Conservation (phyloP, 108 stramenopile species). For the Epithemia pelagica region DNA sequence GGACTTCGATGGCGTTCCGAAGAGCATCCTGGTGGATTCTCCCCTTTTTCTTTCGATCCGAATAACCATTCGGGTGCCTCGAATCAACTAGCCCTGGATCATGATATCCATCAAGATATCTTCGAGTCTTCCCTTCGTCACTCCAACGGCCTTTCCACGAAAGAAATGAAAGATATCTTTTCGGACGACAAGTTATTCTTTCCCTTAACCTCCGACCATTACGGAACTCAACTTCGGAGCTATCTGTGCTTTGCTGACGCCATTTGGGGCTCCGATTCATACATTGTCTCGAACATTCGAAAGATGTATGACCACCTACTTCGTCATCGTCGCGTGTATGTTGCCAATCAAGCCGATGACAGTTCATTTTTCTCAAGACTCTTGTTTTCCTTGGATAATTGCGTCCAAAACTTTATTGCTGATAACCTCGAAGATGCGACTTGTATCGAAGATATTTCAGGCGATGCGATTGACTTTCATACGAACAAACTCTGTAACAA, state of each 20-base stretch:
- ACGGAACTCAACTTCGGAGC: background rate
- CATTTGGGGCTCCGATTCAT: background rate
- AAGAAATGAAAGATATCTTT: background rate
- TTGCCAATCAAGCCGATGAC: background rate
- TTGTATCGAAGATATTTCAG: background rate
- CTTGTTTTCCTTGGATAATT: background rate
- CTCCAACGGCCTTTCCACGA: background rate
- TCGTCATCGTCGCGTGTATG: background rate
- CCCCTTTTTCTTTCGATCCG: background rate
- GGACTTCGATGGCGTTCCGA: background rate
- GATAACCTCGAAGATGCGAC: background rate
- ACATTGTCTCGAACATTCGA: background rate
- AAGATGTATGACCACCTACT: background rate
- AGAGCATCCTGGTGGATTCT: background rate
- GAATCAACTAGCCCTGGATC: background rate
- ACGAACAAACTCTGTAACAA: background rate
- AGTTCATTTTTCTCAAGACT: background rate
- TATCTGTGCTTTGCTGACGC: background rate
- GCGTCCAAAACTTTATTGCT: background rate
- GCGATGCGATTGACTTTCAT: background rate
- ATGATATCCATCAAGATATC: background rate
- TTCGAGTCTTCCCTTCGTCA: background rate
- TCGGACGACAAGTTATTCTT: background rate
- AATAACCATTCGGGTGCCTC: background rate
- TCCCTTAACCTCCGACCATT: background rate